Base-by-base conservation (phyloP, 2,329 filamentous ascomycete species). In the Fusarium agapanthi region DNA sequence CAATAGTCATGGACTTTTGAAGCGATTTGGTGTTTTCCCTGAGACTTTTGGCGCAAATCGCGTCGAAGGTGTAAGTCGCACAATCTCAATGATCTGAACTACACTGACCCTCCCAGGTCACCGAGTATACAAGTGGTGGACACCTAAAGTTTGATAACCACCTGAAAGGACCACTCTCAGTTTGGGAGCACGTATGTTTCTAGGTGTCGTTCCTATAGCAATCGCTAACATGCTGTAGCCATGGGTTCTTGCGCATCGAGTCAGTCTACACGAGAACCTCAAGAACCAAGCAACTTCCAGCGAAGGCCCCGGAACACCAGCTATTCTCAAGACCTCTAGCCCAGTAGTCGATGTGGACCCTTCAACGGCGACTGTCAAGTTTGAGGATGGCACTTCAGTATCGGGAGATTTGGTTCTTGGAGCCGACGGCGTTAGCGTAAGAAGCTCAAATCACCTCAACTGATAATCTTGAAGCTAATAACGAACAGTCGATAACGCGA, bases 1-100 rank as follows among this genome's bases (percentile, higher is more conserved):
- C 1, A 92, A 92, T 73, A 82, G 85, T 6, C 90, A 90, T 77
- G 87, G 88, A 1, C 79, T 91, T 6, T 80, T 92, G 16, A 80
- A 80, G 12, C 77, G 78, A 48, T 80, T 81, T 69, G 83, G 83
- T 5, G 78, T 85, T 24, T 74, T 74, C 2, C 80, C 82, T 9
- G 83, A 84, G 72, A 68, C 69, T 0, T 80, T 84, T 41, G 83
- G 83, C 7, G 84, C 79, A 82, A 61, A 84, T 79, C 69, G 77
- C 55, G 61, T 80, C 68, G 61, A 77, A 55, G 76, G 81, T 69
- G 80, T 60, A 57, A 35, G 76, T 69, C 0, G 3, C 2, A 0
- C 2, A 12, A 8, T n/a, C 3, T 1, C 1, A 9, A 10, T 7
- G 0, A 15, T 11, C 2, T 15, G 12, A 8, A 32, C 2, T 6